phyloP scores from a whole-genome alignment of 345 rosid genomes.

The Brassica carinata region DNA sequence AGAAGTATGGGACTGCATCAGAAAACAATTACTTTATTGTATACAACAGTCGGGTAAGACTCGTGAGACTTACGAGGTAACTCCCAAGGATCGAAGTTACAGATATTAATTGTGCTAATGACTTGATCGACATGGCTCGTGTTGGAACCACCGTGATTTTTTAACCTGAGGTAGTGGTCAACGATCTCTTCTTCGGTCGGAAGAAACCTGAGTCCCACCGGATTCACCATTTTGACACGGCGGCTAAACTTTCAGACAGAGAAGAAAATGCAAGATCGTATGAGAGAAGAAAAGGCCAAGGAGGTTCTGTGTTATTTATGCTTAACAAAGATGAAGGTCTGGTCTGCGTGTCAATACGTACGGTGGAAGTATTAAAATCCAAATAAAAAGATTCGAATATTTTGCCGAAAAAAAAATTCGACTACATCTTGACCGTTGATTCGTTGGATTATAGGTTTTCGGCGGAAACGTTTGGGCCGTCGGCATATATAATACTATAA shows the following conservation, averaged over 20 bases:
- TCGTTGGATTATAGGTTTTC: background rate
- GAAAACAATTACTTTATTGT: background rate
- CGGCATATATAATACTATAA: background rate
- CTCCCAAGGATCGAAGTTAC: constrained; percentile 53
- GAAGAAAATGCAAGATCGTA: background rate
- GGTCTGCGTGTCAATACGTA: background rate
- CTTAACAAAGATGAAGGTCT: background rate
- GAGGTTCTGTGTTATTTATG: background rate
- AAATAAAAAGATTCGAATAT: background rate
- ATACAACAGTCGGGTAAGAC: background rate
- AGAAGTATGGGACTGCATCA: background rate
- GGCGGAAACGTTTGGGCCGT: background rate
- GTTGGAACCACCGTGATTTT: constrained; percentile 29
- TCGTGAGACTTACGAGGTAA: constrained; percentile 39
- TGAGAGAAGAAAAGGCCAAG: background rate
- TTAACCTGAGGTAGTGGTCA: constrained; percentile 37
- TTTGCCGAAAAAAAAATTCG: background rate
- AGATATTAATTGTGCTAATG: constrained; percentile 46
- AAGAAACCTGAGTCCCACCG: constrained; percentile 46
- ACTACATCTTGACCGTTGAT: background rate
- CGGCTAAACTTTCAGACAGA: background rate
- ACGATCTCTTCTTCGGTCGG: constrained; percentile 53
- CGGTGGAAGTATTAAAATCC: no score
- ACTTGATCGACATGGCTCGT: constrained; percentile 1
- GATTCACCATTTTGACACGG: background rate